Evolutionary conservation across 2,329 filamentous ascomycete species (phyloP).

Genomic region (Dothideomycetes sp.): DNA sequence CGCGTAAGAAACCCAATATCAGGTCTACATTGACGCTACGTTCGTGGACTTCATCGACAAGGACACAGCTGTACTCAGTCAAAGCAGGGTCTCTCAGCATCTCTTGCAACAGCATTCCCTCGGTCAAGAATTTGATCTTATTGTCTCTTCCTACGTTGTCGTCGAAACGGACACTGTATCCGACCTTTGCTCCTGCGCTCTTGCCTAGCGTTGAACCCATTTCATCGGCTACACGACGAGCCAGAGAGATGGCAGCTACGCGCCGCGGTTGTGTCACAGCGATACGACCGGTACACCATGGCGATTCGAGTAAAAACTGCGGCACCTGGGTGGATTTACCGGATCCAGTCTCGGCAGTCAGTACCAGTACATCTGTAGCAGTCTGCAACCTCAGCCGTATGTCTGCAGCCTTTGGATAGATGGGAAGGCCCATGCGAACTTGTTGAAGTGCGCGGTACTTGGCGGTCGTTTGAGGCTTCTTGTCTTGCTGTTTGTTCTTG

Average conservation of each 20-base stretch:
- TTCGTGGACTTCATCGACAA: constrained; percentile 97
- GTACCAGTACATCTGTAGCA: constrained; percentile 59
- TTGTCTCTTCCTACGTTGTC: constrained; percentile 72
- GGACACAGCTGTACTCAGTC: constrained; percentile 73
- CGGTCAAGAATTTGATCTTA: constrained; percentile 85
- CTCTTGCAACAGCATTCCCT: constrained; percentile 93
- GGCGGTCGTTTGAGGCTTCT: constrained; percentile 1
- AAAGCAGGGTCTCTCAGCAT: constrained; percentile 76
- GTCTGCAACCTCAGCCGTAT: constrained; percentile 55
- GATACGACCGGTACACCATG: constrained; percentile 78
- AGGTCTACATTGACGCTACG: constrained; percentile 90
- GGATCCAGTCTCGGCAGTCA: constrained; percentile 90
- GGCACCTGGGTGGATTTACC: constrained; percentile 96
- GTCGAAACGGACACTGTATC: constrained; percentile 93
- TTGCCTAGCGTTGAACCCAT: constrained; percentile 55
- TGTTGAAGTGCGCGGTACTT: constrained; percentile 1
- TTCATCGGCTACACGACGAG: constrained; percentile 77
- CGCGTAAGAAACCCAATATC: constrained; percentile 76
- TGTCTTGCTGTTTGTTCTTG: not conserved
- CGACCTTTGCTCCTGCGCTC: constrained; percentile 55
- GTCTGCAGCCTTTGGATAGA: constrained; percentile 62
- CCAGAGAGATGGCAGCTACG: constrained; percentile 86
- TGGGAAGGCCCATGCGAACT: constrained; percentile 52
- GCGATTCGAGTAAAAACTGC: constrained; percentile 70
- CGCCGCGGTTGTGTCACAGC: constrained; percentile 90